Evolutionary conservation across 352 stramenopile species (phyloP).

Genomic region (Salisapilia sapeloensis): DNA sequence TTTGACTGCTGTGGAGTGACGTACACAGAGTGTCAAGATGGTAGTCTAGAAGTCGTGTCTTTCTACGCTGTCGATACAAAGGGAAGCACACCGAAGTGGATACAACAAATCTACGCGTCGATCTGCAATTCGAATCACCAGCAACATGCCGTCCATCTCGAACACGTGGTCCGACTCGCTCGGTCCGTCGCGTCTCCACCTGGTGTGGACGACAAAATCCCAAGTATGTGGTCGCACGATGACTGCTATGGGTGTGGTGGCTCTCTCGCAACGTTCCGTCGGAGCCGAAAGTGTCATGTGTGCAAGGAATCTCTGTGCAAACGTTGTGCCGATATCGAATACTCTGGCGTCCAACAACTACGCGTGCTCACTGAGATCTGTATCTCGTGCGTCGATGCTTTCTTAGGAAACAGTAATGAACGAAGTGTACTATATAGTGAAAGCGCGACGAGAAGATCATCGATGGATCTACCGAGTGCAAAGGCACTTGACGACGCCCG

Average conservation of each 20-base stretch:
- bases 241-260: slow-evolving; percentile 26
- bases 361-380: too few relatives aligned
- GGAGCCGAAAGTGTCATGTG: slow-evolving; percentile 26
- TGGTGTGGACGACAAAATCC: slow-evolving; percentile 18
- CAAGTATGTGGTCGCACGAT: slow-evolving; percentile 6
- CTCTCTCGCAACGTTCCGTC: slow-evolving; percentile 22
- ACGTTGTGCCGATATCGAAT: slow-evolving; percentile 32
- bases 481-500: too few relatives aligned
- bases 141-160: too few relatives aligned
- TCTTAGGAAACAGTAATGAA: too few relatives aligned
- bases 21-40: slow-evolving; percentile 36
- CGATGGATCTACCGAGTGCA: too few relatives aligned
- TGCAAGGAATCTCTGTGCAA: slow-evolving; percentile 48
- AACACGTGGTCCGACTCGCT: slow-evolving; percentile 39
- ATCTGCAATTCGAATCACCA: slow-evolving; percentile 7
- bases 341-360: too few relatives aligned
- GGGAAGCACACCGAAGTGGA: slow-evolving; percentile 6
- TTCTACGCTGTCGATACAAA: slow-evolving; percentile 47
- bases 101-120: slow-evolving; percentile 4
- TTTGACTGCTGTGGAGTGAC: slow-evolving; percentile 38
- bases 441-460: too few relatives aligned
- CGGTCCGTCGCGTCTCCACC: slow-evolving; percentile 20
- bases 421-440: too few relatives aligned
- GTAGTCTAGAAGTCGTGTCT: slow-evolving; percentile 30
- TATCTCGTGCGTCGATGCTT: too few relatives aligned